Evolutionary conservation across 2,329 filamentous ascomycete species (phyloP).

Genomic region (Aspergillus neoniger): DNA sequence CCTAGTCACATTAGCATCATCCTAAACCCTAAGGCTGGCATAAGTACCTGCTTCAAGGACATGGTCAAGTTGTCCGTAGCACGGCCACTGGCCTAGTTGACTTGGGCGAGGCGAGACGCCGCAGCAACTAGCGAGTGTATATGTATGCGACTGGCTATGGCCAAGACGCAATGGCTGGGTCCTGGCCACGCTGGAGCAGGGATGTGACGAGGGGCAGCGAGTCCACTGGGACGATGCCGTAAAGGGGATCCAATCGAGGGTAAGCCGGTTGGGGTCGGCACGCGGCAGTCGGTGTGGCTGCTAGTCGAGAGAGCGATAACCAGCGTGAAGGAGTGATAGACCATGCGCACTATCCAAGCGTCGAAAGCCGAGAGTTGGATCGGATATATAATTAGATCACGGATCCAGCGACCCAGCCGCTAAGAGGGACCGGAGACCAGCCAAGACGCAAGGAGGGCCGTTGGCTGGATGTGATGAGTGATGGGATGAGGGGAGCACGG

Average conservation of each 20-base stretch:
- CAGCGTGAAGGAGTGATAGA: conserved; percentile 11
- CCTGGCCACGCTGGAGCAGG: conserved; percentile 13
- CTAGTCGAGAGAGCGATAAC: conserved; percentile 4
- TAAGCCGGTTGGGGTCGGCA: conserved; percentile 6
- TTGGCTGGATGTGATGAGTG: not conserved
- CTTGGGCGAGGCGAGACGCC: not conserved
- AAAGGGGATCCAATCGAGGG: conserved; percentile 1
- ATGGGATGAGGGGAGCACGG: not conserved
- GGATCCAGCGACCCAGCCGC: conserved; percentile 14
- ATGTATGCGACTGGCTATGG: conserved; percentile 6
- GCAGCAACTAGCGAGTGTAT: not conserved
- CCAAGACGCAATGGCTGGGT: conserved; percentile 14
- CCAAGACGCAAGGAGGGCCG: conserved; percentile 13
- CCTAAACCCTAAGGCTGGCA: not conserved
- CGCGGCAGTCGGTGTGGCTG: conserved; percentile 5
- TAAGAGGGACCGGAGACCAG: conserved; percentile 12
- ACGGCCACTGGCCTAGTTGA: not conserved
- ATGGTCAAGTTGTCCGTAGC: conserved; percentile 37
- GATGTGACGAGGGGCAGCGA: not conserved
- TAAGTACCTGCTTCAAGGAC: conserved; percentile 62
- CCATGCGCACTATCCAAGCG: conserved; percentile 15
- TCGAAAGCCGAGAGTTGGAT: conserved; percentile 19
- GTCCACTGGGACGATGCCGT: not conserved
- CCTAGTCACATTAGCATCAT: conserved; percentile 55
- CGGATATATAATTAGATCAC: conserved; percentile 29